phyloP scores from a whole-genome alignment of 2,329 filamentous ascomycete genomes.

The Penicillium hordei region DNA sequence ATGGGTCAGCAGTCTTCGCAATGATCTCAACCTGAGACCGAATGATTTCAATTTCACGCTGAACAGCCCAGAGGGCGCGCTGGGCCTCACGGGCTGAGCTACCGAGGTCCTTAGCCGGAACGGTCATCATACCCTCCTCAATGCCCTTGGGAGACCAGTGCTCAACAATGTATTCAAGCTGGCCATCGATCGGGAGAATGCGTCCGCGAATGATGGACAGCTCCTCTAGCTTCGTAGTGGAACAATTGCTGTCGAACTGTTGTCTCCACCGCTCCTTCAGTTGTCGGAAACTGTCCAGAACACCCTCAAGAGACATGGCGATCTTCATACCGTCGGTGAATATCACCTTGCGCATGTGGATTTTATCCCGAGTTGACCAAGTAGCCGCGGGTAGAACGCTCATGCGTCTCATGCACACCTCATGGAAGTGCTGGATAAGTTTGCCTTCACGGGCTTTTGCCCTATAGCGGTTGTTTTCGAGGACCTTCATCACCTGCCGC shows the following conservation, averaged over 20 bases:
- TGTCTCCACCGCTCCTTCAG: constrained; percentile 9
- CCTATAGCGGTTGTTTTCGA: not conserved
- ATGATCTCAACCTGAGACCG: constrained; percentile 1
- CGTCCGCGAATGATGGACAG: constrained; percentile 4
- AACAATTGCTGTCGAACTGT: not conserved
- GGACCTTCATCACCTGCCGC: constrained; percentile 7
- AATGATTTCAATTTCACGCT: constrained; percentile 10
- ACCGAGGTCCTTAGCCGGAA: not conserved
- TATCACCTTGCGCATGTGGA: constrained; percentile 12
- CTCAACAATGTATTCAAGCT: not conserved
- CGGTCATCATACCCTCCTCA: not conserved
- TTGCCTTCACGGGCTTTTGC: constrained; percentile 1
- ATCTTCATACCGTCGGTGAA: constrained; percentile 14
- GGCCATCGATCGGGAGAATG: constrained; percentile 5
- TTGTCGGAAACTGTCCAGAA: not conserved
- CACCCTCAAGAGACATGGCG: not conserved
- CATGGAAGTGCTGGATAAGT: not conserved
- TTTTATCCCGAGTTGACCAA: constrained; percentile 3
- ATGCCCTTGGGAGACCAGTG: constrained; percentile 13
- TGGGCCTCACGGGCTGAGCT: constrained; percentile 7
- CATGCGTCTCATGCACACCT: not conserved
- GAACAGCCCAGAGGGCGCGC: constrained; percentile 2
- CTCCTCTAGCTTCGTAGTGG: constrained; percentile 11
- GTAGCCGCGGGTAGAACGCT: not conserved
- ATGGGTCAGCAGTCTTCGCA: not conserved